Conservation (phyloP, 768 basidiomycete species). For the Nidularia pulvinata region DNA sequence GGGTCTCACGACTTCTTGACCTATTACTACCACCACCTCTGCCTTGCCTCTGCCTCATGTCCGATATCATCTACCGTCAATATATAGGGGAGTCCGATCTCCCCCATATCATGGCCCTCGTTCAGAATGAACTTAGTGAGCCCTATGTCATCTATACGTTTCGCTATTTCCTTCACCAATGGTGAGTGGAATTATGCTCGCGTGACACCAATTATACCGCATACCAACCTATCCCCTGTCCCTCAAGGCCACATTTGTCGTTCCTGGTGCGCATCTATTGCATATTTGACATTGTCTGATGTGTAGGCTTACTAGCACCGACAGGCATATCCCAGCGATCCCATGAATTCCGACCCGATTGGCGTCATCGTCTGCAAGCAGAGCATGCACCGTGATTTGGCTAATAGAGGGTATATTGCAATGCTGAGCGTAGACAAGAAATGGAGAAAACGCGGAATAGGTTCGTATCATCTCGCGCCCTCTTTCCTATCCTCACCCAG, state of each 20-base stretch:
- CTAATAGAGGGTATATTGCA: constrained; percentile 94
- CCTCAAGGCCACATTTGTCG: constrained; percentile 83
- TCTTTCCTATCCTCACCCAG: constrained; percentile 37
- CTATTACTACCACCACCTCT: not conserved
- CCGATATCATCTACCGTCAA: constrained; percentile 62
- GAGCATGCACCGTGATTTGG: constrained; percentile 73
- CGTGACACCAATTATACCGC: constrained; percentile 23
- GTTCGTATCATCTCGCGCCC: constrained; percentile 48
- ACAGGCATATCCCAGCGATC: constrained; percentile 59
- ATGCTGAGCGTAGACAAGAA: constrained; percentile 91
- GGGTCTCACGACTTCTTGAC: not conserved
- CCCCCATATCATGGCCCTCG: constrained; percentile 81
- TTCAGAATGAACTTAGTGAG: constrained; percentile 92
- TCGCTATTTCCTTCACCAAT: constrained; percentile 95
- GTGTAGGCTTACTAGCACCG: not conserved
- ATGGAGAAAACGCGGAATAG: constrained; percentile 91
- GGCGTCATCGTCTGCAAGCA: constrained; percentile 98
- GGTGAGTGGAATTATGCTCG: constrained; percentile 56
- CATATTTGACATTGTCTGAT: not conserved
- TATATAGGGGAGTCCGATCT: constrained; percentile 81
- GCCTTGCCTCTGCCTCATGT: constrained; percentile 13
- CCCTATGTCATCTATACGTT: constrained; percentile 98
- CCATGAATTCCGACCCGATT: constrained; percentile 53
- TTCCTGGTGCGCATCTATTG: constrained; percentile 55
- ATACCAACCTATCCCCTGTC: too few species aligned